phyloP scores from a whole-genome alignment of 805 yeast species.

The Monosporozyma unispora region DNA sequence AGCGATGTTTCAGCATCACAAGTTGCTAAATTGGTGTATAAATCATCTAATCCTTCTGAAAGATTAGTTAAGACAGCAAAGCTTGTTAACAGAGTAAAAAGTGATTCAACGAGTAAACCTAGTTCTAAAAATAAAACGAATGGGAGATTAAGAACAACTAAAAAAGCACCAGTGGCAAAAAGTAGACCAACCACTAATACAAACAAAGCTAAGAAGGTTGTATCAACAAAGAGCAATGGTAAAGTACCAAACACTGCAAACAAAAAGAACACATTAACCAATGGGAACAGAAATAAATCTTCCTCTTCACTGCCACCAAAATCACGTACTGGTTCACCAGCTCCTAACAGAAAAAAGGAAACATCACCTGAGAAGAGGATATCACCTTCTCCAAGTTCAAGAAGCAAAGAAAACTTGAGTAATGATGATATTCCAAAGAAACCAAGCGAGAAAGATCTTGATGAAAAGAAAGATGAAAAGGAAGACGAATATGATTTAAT shows the following conservation, averaged over 20 bases:
- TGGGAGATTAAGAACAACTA: not conserved
- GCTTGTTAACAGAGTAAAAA: not conserved
- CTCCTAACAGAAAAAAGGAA: not conserved
- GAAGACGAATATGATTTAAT: constrained; percentile 16
- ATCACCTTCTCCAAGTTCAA: not conserved
- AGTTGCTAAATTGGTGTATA: constrained; percentile 6
- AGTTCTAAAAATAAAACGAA: not conserved
- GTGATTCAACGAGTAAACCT: not conserved
- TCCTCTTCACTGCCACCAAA: not conserved
- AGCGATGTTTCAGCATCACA: constrained; percentile 5
- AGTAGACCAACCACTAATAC: not conserved
- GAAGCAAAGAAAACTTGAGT: not conserved
- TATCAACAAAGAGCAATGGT: not conserved
- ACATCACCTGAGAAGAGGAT: not conserved
- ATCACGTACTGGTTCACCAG: not conserved
- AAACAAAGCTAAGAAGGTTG: not conserved
- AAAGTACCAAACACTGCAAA: not conserved
- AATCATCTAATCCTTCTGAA: not conserved
- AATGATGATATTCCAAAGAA: not conserved
- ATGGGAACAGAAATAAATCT: not conserved
- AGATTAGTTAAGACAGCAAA: not conserved
- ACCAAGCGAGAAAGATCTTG: not conserved
- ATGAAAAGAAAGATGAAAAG: not conserved
- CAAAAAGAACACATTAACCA: not conserved
- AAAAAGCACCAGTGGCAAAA: not conserved